Conservation (phyloP, 106 monocot genomes). For the Dendrobium nobile region DNA sequence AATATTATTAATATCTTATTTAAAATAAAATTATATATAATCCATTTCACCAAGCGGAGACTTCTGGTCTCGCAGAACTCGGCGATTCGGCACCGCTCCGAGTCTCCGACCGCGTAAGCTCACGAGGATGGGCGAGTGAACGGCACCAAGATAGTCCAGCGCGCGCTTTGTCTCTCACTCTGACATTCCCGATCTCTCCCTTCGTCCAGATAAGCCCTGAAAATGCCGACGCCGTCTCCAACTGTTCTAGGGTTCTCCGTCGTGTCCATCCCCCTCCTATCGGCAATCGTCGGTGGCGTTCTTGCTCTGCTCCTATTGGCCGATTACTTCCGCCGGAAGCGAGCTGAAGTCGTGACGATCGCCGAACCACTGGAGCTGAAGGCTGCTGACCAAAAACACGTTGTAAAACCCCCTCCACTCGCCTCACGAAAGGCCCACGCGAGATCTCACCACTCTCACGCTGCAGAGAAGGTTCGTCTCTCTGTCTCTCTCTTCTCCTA, state of each 20-base stretch:
- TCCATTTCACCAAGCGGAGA: too few species aligned
- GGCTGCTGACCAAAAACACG: slow-evolving; percentile 8
- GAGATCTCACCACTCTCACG: slow-evolving; percentile 30
- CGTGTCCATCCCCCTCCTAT: slow-evolving; percentile 53
- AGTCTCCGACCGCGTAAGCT: too few species aligned
- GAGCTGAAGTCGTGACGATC: slow-evolving; percentile 62
- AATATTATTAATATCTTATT: too few species aligned
- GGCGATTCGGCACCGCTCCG: too few species aligned
- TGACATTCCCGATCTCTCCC: background rate
- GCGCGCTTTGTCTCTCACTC: background rate
- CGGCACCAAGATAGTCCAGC: too few species aligned
- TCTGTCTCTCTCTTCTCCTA: background rate
- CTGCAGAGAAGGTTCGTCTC: slow-evolving; percentile 48
- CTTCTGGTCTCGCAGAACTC: too few species aligned
- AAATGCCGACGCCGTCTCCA: slow-evolving; percentile 20
- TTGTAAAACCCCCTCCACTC: slow-evolving; percentile 12
- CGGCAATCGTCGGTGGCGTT: slow-evolving; percentile 48
- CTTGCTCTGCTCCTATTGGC: slow-evolving; percentile 69
- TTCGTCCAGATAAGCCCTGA: background rate
- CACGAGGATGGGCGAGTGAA: too few species aligned
- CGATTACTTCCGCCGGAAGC: slow-evolving; percentile 81
- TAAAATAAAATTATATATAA: too few species aligned
- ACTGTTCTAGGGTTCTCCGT: slow-evolving; percentile 26
- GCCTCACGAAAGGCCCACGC: slow-evolving; percentile 25
- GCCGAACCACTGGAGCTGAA: slow-evolving; percentile 22